A percentile compares a stretch with the other conserved stretches of the same genome.
Conservation (phyloP, 345 rosid genomes). For the Abelmoschus esculentus region DNA sequence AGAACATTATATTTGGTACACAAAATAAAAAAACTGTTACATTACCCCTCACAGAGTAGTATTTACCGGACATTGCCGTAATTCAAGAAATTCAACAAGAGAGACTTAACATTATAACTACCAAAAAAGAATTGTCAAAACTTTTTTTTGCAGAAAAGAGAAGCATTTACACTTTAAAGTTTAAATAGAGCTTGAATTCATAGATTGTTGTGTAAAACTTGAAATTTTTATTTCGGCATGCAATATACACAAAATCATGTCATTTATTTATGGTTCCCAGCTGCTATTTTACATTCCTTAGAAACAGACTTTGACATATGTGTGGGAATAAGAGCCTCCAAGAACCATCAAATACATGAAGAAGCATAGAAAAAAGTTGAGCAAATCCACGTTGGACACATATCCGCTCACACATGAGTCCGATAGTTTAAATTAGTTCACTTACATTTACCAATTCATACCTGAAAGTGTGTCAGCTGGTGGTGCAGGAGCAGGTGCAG, state of each 20-base stretch:
- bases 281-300: neutral
- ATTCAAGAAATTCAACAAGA: neutral
- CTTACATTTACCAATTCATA: constrained; percentile 16
- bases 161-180: neutral
- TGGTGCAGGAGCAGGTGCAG: constrained; percentile 52
- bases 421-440: neutral
- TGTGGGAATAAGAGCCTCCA: neutral
- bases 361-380: neutral
- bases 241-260: neutral
- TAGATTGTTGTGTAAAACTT: neutral
- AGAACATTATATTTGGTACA: constrained; percentile 6
- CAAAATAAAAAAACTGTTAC: neutral
- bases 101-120: neutral
- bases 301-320: neutral
- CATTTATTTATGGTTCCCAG: neutral
- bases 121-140: neutral
- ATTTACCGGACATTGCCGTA: neutral
- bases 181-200: neutral
- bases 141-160: neutral
- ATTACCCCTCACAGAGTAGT: neutral
- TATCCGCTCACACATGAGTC: neutral
- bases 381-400: neutral
- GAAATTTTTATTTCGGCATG: neutral
- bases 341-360: neutral
- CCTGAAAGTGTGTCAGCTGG: constrained; percentile 43